A percentile compares a stretch with the other conserved stretches of the same genome.
Conservation (phyloP, 495 filamentous ascomycete species). For the Elasticomyces elasticus region DNA sequence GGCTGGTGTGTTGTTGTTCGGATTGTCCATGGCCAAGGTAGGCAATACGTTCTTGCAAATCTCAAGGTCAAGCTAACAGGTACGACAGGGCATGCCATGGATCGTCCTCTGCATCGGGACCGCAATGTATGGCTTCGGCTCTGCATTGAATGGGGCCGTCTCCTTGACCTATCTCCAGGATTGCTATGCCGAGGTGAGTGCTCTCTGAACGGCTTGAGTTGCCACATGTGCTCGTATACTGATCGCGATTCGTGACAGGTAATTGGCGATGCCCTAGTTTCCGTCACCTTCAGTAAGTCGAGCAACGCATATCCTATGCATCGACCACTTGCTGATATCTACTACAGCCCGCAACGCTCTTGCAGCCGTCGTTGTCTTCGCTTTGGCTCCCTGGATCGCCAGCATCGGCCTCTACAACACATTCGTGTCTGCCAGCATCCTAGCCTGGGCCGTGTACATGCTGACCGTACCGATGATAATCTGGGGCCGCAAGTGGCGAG, state of each 20-base stretch:
- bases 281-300: conserved; percentile 3
- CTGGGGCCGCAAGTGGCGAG: conserved; percentile 2
- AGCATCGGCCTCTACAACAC: conserved; percentile 11
- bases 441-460: not conserved
- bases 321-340: not conserved
- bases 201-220: too few relatives aligned
- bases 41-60: not conserved
- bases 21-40: conserved; percentile 39
- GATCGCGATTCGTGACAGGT: not conserved
- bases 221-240: not conserved
- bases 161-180: conserved; percentile 12
- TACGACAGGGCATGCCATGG: conserved; percentile 10
- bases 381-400: conserved; percentile 7
- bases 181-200: conserved; percentile 6
- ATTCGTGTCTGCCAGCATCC: conserved; percentile 2
- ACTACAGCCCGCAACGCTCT: not conserved
- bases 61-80: not conserved
- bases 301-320: not conserved
- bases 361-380: conserved; percentile 7
- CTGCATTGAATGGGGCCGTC: not conserved
- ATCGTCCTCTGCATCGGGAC: conserved; percentile 9
- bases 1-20: conserved; percentile 41
- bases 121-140: conserved; percentile 3
- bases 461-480: conserved; percentile 9
- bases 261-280: conserved; percentile 6